Evolutionary conservation across 2,329 filamentous ascomycete genomes (phyloP).

Genomic region (Tetracladium maxilliforme): DNA sequence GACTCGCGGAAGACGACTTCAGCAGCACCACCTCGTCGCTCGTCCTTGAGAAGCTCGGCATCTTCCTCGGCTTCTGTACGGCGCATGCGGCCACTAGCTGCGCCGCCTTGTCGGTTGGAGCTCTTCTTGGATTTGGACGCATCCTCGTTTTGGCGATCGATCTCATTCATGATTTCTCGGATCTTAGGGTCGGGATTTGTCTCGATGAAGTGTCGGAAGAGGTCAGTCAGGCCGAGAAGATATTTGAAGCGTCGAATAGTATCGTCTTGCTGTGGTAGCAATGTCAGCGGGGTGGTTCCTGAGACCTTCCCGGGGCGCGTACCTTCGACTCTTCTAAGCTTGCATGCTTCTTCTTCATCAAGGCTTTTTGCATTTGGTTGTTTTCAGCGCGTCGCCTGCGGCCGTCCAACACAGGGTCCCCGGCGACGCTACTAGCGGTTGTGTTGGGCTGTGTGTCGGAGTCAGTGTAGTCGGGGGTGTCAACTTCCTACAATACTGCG

Average conservation of each 20-base stretch:
- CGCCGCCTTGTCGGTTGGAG: conserved; percentile 69
- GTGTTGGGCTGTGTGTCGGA: conserved; percentile 55
- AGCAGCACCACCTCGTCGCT: conserved; percentile 73
- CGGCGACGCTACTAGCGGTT: conserved; percentile 71
- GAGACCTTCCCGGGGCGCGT: conserved; percentile 7
- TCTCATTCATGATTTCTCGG: conserved; percentile 84
- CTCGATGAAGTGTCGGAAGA: conserved; percentile 98
- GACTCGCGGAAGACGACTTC: conserved; percentile 91
- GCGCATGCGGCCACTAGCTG: conserved; percentile 61
- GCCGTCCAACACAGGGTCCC: conserved; percentile 60
- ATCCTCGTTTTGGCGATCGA: conserved; percentile 82
- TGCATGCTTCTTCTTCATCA: conserved; percentile 91
- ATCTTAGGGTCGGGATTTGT: conserved; percentile 92
- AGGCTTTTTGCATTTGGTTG: conserved; percentile 77
- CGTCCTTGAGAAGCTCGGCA: conserved; percentile 74
- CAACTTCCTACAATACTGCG: conserved; percentile 36
- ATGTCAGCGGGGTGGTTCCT: conserved; percentile 1
- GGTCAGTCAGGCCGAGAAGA: conserved; percentile 81
- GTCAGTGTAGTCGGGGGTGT: conserved; percentile 52
- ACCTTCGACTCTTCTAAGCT: conserved; percentile 86
- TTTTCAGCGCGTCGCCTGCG: conserved; percentile 77
- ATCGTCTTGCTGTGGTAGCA: conserved; percentile 62
- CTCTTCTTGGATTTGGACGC: conserved; percentile 57
- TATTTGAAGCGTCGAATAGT: conserved; percentile 91
- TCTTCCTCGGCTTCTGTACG: conserved; percentile 97